phyloP scores from a whole-genome alignment of 345 rosid genomes.

The Theobroma cacao region DNA sequence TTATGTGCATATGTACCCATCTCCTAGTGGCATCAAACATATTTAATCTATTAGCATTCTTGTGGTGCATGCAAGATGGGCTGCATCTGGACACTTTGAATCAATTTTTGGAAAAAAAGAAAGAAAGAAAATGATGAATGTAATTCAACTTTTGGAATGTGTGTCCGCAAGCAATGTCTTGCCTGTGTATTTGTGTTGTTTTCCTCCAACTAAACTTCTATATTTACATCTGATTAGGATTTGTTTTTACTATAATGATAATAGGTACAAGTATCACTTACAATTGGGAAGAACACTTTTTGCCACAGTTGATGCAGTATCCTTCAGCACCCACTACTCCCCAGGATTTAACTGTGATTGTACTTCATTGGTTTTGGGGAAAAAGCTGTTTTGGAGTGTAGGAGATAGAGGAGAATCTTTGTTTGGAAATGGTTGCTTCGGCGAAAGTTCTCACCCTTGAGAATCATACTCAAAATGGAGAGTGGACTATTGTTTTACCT shows the following conservation, averaged over 20 bases:
- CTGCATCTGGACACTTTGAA: neutral
- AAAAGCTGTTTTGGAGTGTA: neutral
- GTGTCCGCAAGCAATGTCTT: neutral
- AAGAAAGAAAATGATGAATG: neutral
- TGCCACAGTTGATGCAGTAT: neutral
- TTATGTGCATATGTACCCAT: neutral
- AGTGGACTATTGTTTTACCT: slow-evolving; percentile 77
- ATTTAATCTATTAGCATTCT: neutral
- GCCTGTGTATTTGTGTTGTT: neutral
- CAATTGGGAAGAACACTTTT: neutral
- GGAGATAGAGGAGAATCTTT: neutral
- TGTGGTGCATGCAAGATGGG: neutral
- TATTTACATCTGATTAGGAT: neutral
- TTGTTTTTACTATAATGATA: neutral
- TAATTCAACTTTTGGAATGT: neutral
- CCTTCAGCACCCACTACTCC: neutral
- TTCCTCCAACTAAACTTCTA: neutral
- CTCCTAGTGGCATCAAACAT: neutral
- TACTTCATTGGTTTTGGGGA: neutral
- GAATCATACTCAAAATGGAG: slow-evolving; percentile 36
- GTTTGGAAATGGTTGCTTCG: slow-evolving; percentile 42
- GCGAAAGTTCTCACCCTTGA: slow-evolving; percentile 32
- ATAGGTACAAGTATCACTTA: neutral
- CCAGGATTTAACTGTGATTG: neutral
- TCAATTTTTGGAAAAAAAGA: neutral